Conservation (phyloP, 2,329 filamentous ascomycete species). For the Xylaria digitata region DNA sequence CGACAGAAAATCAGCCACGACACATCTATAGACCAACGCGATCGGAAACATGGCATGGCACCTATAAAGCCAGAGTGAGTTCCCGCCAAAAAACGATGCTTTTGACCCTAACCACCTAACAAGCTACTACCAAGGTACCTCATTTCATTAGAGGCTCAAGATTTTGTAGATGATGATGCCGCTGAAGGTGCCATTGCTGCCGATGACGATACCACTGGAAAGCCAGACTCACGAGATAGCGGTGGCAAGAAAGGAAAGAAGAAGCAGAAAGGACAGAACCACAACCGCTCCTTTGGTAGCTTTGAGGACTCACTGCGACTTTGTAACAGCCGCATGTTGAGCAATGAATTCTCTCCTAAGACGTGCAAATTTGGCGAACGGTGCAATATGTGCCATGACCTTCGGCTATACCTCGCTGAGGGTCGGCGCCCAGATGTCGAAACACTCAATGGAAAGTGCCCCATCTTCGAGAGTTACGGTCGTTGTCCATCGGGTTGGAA, state of each 20-base stretch:
- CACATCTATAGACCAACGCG: slow-evolving; percentile 30
- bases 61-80: slow-evolving; percentile 55
- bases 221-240: slow-evolving; percentile 48
- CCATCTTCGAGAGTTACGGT: slow-evolving; percentile 80
- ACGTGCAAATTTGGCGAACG: slow-evolving; percentile 81
- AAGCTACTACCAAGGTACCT: slow-evolving; percentile 46
- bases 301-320: slow-evolving; percentile 82
- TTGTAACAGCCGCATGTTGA: slow-evolving; percentile 78
- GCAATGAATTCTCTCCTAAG: slow-evolving; percentile 83
- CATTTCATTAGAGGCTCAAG: slow-evolving; percentile 46
- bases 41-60: slow-evolving; percentile 47
- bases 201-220: slow-evolving; percentile 67
- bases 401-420: slow-evolving; percentile 85
- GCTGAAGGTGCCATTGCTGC: slow-evolving; percentile 68
- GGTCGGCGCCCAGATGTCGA: slow-evolving; percentile 83
- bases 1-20: slow-evolving; percentile 65
- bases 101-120: slow-evolving; percentile 7
- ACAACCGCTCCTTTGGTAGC: slow-evolving; percentile 80
- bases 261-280: slow-evolving; percentile 79
- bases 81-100: neutral
- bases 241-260: slow-evolving; percentile 56
- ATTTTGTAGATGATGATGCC: slow-evolving; percentile 65
- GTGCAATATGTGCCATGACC: slow-evolving; percentile 85
- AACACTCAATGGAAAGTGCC: slow-evolving; percentile 82
- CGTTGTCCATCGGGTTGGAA: slow-evolving; percentile 90